Evolutionary conservation across 768 basidiomycete genomes (phyloP), one percentile per base, ranked within the genome.

Genomic region (Trametes villosa): DNA sequence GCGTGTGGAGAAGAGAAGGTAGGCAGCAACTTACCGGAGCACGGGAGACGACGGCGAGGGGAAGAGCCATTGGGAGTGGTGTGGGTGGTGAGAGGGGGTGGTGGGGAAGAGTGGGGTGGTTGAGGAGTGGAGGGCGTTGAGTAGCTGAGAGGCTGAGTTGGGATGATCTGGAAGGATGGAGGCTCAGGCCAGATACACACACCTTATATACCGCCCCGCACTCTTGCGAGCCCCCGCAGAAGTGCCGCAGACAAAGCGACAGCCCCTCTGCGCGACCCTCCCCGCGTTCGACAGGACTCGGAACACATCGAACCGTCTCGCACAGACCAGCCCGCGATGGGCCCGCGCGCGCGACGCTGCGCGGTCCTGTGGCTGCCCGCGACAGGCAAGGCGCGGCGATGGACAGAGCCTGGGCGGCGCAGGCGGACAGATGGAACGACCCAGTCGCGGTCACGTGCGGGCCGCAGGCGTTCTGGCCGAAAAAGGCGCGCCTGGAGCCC

Each of bases 391-490:
- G 34, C 12, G 47, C 46, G 40, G 44, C 36, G 48, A 27, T 29
- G 29, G 53, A 9, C 27, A 18, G 46, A 50, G 60, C 38, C 60
- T 61, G 53, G 60, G 13, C 60, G 40, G 20, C 48, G 24, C 38
- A n/a, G 53, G 20, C 30, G 58, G 49, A 29, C 36, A 41, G 51
- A 53, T 58, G 47, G 62, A 59, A 49, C 50, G 62, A 46, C 52
- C 65, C 47, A 60, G 65, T 60, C 62, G 36, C 59, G 42, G 33
- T 59, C 65, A 66, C 62, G 65, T 63, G 62, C n/a, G 26, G 56
- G 17, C 52, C 30, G 54, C 40, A 54, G 52, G 53, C 57, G 62
- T 63, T 63, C 62, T 63, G 62, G 62, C 57, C 62, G 31, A 59
- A 63, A 63, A 45, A 49, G 62, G 62, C 57, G 34, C 17, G 53